Base-by-base conservation (phyloP, 768 basidiomycete species). In the Phlegmacium glaucopus region DNA sequence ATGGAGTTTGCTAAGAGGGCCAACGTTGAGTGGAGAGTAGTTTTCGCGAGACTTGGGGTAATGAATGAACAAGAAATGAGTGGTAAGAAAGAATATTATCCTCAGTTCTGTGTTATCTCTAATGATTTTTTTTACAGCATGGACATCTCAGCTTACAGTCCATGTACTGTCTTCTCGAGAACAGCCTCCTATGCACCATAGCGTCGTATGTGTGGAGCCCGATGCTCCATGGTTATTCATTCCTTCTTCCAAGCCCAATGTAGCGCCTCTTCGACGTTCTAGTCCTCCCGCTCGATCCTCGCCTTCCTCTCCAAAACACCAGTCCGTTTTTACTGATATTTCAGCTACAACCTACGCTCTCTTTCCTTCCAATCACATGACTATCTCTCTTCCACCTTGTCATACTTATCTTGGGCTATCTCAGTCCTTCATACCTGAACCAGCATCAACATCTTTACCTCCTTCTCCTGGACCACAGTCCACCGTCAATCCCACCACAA, bases 1-100 rank as follows among this genome's bases (percentile, higher is more conserved):
- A 60, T 76, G 45, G 72, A 76, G 29, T 78, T 87, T 56, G 80
- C 83, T 9, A 74, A 72, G 56, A 78, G 72, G 51, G 84, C 83
- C 9, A 80, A 82, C 58, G 69, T 90, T 16, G 89, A 93, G 60
- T 94, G 91, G 91, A 76, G 85, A 43, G 67, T 93, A 9, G 82
- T 86, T 8, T 71, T 94, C 47, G 69, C 85, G 6, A 88, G 83
- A 58, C 64, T 85, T 4, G 90, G 90, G 0, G 48, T 66, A 9
- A 80, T 92, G 71, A 61, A 65, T 1, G 64, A 72, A 41, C 58
- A 60, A 6, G 91, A 94, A 59, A 61, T 90, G 16, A 72, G 82
- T 54, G 84, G 90, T 90, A 54, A 49, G 82, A 2, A 22, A 22
- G 22, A 22, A 22, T 43, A 35, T 39, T 50, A 37, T 41, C 43